A percentile compares a stretch with the other conserved stretches of the same genome.
phyloP scores from a whole-genome alignment of 2,329 filamentous ascomycete genomes.

The Epichloe scottii region DNA sequence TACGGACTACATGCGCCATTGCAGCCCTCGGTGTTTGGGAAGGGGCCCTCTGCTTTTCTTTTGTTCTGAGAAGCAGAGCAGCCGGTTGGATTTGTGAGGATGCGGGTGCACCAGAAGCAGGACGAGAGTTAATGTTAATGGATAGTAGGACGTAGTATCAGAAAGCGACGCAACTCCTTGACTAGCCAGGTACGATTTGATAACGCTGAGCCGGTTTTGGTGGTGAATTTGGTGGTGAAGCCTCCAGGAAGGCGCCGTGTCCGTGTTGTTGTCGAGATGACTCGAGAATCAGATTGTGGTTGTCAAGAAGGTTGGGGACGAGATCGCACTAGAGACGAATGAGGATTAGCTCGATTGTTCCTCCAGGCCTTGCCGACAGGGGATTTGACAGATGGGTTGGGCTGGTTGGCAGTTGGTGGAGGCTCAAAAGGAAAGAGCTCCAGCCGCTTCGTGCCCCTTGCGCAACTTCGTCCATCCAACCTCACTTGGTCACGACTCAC shows the following conservation, averaged over 20 bases:
- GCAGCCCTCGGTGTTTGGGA: not conserved
- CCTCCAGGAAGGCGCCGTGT: constrained; percentile 2
- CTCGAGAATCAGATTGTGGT: not conserved
- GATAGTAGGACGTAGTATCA: not conserved
- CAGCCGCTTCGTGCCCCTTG: constrained; percentile 8
- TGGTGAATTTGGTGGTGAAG: too few relatives aligned
- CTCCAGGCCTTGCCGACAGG: not conserved
- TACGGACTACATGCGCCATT: not conserved
- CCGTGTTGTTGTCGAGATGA: not conserved
- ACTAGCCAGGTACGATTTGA: not conserved
- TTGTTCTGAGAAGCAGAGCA: not conserved
- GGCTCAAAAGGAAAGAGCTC: constrained; percentile 5
- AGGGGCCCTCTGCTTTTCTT: not conserved
- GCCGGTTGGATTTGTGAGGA: not conserved
- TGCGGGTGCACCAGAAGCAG: too few relatives aligned
- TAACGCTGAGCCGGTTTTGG: too few relatives aligned
- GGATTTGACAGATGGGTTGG: not conserved
- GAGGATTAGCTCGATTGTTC: not conserved
- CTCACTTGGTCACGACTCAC: not conserved
- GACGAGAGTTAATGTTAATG: not conserved
- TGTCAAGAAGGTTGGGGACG: not conserved
- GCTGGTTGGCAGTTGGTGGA: constrained; percentile 2
- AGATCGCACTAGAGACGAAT: not conserved
- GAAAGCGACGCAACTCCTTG: not conserved
- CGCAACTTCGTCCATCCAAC: constrained; percentile 3